Conservation (phyloP, 768 basidiomycete genomes). For the Phaffia australis region DNA sequence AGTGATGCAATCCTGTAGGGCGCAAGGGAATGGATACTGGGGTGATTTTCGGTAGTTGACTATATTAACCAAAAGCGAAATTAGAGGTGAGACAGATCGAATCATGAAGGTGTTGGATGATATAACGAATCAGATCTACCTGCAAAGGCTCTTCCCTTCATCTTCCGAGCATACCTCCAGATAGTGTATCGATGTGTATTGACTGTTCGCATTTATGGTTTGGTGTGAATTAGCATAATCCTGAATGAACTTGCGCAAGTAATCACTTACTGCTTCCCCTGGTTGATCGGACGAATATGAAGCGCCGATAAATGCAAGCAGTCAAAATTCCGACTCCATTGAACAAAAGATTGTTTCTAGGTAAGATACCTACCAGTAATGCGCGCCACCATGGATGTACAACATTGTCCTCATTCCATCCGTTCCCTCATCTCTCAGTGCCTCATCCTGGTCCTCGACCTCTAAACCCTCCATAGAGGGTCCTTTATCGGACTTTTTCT, state of each 20-base stretch:
- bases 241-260: too few relatives aligned
- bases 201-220: slow-evolving; percentile 28
- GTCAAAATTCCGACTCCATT: too few relatives aligned
- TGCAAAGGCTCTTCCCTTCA: slow-evolving; percentile 37
- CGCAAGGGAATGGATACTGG: slow-evolving; percentile 37
- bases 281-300: neutral
- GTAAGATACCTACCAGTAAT: neutral
- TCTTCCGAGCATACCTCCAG: slow-evolving; percentile 38
- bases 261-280: neutral
- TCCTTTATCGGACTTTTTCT: slow-evolving; percentile 17
- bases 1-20: slow-evolving; percentile 18
- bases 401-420: slow-evolving; percentile 33
- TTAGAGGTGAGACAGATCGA: too few relatives aligned
- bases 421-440: slow-evolving; percentile 38
- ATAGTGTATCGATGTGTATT: slow-evolving; percentile 40
- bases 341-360: too few relatives aligned
- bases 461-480: neutral
- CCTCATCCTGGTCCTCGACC: slow-evolving; percentile 42
- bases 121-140: slow-evolving; percentile 16
- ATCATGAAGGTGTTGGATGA: neutral
- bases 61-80: neutral
- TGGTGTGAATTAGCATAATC: too few relatives aligned
- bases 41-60: slow-evolving; percentile 34
- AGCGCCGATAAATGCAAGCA: neutral
- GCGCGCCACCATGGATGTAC: slow-evolving; percentile 36